These are phyloP conservation scores for Akanthomyces dipterigenus DNA, from an alignment of 2,329 filamentous ascomycete species.

Conservation along the genomic window DNA sequence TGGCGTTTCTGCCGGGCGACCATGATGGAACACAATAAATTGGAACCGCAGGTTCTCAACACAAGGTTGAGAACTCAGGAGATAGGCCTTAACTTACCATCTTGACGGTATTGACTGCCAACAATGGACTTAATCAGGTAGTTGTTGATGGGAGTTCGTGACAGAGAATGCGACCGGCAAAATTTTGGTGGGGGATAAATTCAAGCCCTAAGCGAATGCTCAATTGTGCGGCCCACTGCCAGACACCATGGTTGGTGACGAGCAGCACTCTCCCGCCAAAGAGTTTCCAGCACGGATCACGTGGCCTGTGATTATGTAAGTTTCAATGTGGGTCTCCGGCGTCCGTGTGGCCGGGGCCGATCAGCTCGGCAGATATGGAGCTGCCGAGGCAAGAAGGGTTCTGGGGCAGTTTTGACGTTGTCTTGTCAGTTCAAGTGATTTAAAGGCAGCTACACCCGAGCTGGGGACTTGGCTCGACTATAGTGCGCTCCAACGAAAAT, in stretches of 20 bases:
- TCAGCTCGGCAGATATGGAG: constrained; percentile 1
- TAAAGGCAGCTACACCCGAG: not conserved
- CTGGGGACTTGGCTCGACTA: not conserved
- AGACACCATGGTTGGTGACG: constrained; percentile 13
- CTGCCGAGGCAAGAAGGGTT: constrained; percentile 9
- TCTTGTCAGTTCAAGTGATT: not conserved
- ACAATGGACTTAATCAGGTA: constrained; percentile 32
- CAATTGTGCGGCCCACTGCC: constrained; percentile 12
- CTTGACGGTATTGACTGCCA: constrained; percentile 49
- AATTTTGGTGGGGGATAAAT: constrained; percentile 35
- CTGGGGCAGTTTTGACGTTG: not conserved
- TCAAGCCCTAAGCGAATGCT: constrained; percentile 32
- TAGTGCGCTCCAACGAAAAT: no score
- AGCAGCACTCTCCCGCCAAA: not conserved
- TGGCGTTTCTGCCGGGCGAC: constrained; percentile 38
- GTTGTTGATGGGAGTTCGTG: constrained; percentile 23
- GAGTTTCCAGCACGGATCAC: not conserved
- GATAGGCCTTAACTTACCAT: constrained; percentile 58
- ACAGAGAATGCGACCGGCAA: constrained; percentile 12
- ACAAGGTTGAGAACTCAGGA: constrained; percentile 9
- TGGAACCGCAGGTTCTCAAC: not conserved
- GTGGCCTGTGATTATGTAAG: not conserved
- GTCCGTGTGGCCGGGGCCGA: not conserved
- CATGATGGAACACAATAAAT: not conserved
- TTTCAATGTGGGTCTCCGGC: not conserved